A percentile compares a stretch with the other conserved stretches of the same genome.
phyloP scores from a whole-genome alignment of 2,329 filamentous ascomycete species.

The Gnomoniopsis sp. region DNA sequence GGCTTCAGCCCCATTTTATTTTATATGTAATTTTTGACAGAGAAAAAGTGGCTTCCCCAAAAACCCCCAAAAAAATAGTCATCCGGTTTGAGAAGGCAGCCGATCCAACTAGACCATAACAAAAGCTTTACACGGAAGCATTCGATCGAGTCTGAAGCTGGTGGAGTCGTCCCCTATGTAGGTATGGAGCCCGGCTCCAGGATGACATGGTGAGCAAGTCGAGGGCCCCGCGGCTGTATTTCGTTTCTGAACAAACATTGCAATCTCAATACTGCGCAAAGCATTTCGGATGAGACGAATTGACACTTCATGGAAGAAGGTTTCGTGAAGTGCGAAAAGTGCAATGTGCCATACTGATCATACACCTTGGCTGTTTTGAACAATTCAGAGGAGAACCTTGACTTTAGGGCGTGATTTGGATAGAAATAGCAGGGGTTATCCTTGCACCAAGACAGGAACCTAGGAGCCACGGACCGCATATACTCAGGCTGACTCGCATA shows the following conservation, averaged over 20 bases:
- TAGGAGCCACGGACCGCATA: too few species aligned
- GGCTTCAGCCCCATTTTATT: neutral
- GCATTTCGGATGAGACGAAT: constrained; percentile 2
- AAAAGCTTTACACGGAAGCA: neutral
- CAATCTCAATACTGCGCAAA: neutral
- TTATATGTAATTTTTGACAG: neutral
- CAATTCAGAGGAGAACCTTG: too few species aligned
- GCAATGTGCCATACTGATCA: neutral
- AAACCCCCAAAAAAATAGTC: neutral
- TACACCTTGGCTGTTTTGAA: constrained; percentile 13
- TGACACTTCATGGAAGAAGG: neutral
- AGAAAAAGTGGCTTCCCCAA: neutral
- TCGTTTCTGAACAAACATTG: constrained; percentile 3
- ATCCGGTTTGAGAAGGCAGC: neutral
- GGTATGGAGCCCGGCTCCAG: too few species aligned
- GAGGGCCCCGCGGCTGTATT: neutral
- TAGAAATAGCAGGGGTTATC: too few species aligned
- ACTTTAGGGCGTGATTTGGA: too few species aligned
- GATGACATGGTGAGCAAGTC: neutral
- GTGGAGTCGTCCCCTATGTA: neutral
- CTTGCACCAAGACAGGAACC: too few species aligned
- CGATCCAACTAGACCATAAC: neutral
- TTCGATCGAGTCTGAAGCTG: constrained; percentile 3
- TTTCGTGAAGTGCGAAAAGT: neutral
- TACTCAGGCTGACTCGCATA: too few species aligned